phyloP scores from a whole-genome alignment of 371 early-diverging fungal genomes.

The Rhizopus arrhizus region DNA sequence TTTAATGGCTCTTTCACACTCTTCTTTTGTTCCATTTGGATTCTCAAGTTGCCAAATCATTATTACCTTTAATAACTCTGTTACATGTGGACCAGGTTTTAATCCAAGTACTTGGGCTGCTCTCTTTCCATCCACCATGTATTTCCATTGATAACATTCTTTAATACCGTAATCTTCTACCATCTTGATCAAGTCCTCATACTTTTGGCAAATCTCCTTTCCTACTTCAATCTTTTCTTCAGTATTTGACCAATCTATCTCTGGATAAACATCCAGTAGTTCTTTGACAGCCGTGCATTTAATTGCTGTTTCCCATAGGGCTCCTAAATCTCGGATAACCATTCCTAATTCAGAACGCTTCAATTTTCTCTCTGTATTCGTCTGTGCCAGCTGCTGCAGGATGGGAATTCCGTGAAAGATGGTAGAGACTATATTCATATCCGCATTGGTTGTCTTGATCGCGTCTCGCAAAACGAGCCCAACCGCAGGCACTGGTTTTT shows the following conservation, averaged over 20 bases:
- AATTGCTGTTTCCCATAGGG: constrained; percentile 68
- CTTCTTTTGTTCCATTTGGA: constrained; percentile 61
- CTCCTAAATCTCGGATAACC: constrained; percentile 57
- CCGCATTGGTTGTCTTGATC: constrained; percentile 46
- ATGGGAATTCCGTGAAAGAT: constrained; percentile 42
- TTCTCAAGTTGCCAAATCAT: constrained; percentile 79
- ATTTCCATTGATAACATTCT: constrained; percentile 63
- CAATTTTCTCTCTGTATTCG: constrained; percentile 22
- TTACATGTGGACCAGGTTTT: constrained; percentile 67
- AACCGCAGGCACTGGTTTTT: constrained; percentile 30
- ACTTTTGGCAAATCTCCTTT: constrained; percentile 33
- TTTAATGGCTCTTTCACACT: constrained; percentile 55
- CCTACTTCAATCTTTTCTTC: constrained; percentile 7
- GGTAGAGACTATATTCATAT: constrained; percentile 46
- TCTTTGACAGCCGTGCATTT: constrained; percentile 62
- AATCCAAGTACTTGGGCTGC: constrained; percentile 60
- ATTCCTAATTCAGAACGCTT: constrained; percentile 48
- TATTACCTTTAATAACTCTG: constrained; percentile 52
- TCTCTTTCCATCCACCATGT: constrained; percentile 68
- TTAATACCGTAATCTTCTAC: constrained; percentile 50
- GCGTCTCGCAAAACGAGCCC: constrained; percentile 46
- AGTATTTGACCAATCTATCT: constrained; percentile 24
- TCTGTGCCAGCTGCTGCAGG: constrained; percentile 22
- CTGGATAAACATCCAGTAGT: constrained; percentile 28
- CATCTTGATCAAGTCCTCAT: constrained; percentile 36